Evolutionary conservation across 495 filamentous ascomycete species (phyloP), one percentile per base, ranked within the genome.

Genomic region (Melanomma pulvis-pyrius): DNA sequence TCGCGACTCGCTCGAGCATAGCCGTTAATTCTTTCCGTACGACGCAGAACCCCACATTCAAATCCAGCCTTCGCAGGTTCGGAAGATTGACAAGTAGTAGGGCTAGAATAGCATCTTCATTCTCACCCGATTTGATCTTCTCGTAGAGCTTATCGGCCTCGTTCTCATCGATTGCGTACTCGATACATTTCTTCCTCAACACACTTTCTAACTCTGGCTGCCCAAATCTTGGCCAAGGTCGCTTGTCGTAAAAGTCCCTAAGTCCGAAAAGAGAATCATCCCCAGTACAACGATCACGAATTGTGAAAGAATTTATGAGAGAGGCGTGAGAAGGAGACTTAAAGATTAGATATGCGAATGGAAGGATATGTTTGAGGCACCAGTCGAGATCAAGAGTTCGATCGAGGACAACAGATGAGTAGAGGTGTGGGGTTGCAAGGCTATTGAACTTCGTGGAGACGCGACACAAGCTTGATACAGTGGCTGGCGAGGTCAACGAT

Each of bases 371-470:
- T 15, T 44, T 44, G 39, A 44, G 8, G 13, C 39, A 6, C 8
- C 8, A 7, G 2, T 44, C 39, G 3, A 15, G n/a, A 17, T 44
- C 39, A n/a, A 8, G 22, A 30, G 1, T 19, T 17, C 21, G 8
- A 11, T 30, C 15, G 15, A 59, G n/a, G 36, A 48, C 47, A 1
- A 59, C 21, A 19, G 1, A 7, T 15, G 36, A 46, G 56, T 59
- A 59, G 22, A 59, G 56, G 24, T 48, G 39, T 21, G 56, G 36
- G 13, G 34, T 59, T 7, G 56, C 56, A 47, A 59, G 22, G n/a
- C 56, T n/a, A 59, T 28, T 59, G 19, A 59, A 13, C 21, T 46
- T 59, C 25, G 47, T 46, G 21, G 32, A 46, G 11, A 24, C 21
- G 21, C 21, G 39, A 25, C 56, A 59, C n/a, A 59, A 48, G 56